Conservation (phyloP, 2,329 filamentous ascomycete genomes). For the Neocucurbitaria cava region DNA sequence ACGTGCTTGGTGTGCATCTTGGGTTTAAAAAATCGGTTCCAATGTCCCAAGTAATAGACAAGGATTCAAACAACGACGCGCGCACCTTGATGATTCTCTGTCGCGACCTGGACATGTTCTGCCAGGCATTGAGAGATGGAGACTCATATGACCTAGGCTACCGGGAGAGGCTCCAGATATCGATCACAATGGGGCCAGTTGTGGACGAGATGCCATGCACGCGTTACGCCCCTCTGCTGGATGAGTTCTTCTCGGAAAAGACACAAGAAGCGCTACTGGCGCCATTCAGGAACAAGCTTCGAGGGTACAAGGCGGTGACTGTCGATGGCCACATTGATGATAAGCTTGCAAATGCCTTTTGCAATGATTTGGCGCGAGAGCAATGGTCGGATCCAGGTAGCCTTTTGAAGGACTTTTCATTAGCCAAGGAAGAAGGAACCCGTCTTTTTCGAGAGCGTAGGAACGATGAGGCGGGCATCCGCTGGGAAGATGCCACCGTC, state of each 20-base stretch:
- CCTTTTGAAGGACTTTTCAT: slow-evolving; percentile 9
- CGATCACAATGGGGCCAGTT: slow-evolving; percentile 11
- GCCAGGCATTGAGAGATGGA: slow-evolving; percentile 12
- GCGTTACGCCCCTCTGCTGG: background rate
- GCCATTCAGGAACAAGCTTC: slow-evolving; percentile 17
- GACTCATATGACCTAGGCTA: slow-evolving; percentile 9
- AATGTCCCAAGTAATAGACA: background rate
- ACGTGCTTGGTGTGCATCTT: slow-evolving; percentile 17
- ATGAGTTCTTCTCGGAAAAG: slow-evolving; percentile 21
- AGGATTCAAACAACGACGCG: background rate
- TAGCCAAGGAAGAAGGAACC: slow-evolving; percentile 18
- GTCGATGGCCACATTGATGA: slow-evolving; percentile 12
- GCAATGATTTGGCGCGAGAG: slow-evolving; percentile 14
- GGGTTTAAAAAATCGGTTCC: background rate
- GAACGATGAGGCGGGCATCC: slow-evolving; percentile 1
- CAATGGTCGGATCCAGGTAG: slow-evolving; percentile 10
- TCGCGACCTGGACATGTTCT: slow-evolving; percentile 18
- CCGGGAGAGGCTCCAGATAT: slow-evolving; percentile 3
- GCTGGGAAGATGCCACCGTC: slow-evolving; percentile 18
- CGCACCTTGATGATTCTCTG: slow-evolving; percentile 16
- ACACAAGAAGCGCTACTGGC: slow-evolving; percentile 22
- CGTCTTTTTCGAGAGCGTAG: slow-evolving; percentile 7
- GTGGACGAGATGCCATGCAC: background rate
- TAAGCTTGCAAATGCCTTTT: slow-evolving; percentile 11
- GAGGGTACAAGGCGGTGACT: slow-evolving; percentile 16